Base-by-base conservation (phyloP, 2,329 filamentous ascomycete genomes). In the Beauveria asiatica region DNA sequence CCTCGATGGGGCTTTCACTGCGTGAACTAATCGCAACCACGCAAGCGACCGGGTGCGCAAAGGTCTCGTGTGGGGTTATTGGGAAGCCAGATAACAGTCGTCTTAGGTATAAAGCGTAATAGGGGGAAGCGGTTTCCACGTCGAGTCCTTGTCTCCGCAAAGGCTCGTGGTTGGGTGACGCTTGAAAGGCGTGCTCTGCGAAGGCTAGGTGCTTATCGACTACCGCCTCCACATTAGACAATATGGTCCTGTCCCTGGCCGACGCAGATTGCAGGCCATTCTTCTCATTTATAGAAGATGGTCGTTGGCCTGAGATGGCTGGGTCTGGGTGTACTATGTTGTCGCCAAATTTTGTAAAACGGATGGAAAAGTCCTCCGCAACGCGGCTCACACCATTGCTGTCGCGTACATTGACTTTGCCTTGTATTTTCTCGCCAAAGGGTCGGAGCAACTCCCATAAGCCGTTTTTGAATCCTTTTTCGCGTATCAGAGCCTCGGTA, bases 1-100 rank as follows among this genome's bases (percentile, higher is more conserved):
- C 89, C 70, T 96, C 92, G 64, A 97, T 92, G 0, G 95, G 93
- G 17, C 85, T 79, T 33, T 84, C 78, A 66, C 92, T 96, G 61
- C 89, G 84, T 10, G 94, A 97, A 72, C 92, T 97, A 68, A 97
- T 96, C 27, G 92, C 92, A 71, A 97, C 93, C 45, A 99, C 85
- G 68, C 92, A 93, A 6, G 93, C 92, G 23, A 97, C 93, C 0
- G 95, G 94, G 71, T 99, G 94, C 5, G 89, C 84, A 73, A 97
- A 96, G 0, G 94, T 94, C 75, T 99, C 94, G 67, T 97, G 92
- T 0, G 92, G 86, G 3, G 87, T 84, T 49, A 95, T 76, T 1
- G 90, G 84, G 45, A 93, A 77, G 16, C 88, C 87, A 1, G 92
- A 96, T 9, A 99, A 76, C 44, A 99, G 73, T 55, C 92, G 85